A percentile compares a stretch with the other conserved stretches of the same genome.
Conservation (phyloP, 768 basidiomycete genomes). For the Lentinus brumalis region DNA sequence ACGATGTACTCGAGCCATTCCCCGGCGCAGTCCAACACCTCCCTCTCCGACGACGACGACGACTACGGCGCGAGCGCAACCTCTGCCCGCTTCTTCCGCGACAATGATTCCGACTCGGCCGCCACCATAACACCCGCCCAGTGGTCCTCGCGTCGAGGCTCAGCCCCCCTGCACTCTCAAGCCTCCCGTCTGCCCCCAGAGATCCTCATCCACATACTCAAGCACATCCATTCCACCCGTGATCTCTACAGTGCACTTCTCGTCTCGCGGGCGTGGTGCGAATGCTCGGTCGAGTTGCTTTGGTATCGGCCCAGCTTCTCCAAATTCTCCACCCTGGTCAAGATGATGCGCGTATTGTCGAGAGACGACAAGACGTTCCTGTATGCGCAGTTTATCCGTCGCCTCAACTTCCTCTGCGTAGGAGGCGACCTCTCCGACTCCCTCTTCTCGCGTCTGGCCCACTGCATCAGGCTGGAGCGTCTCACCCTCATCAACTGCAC, state of each 20-base stretch:
- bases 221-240: conserved; percentile 70
- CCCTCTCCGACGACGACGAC: conserved; percentile 73
- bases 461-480: conserved; percentile 83
- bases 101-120: conserved; percentile 32
- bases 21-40: conserved; percentile 72
- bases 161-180: conserved; percentile 33
- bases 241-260: conserved; percentile 77
- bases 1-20: conserved; percentile 38
- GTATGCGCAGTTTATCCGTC: conserved; percentile 85
- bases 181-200: conserved; percentile 83
- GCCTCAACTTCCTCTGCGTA: conserved; percentile 85
- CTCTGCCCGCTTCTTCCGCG: conserved; percentile 40
- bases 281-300: conserved; percentile 91
- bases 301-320: conserved; percentile 90
- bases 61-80: conserved; percentile 51
- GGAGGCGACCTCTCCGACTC: conserved; percentile 71
- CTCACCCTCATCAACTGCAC: conserved; percentile 85
- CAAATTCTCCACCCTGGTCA: conserved; percentile 67
- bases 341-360: conserved; percentile 74
- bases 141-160: conserved; percentile 33
- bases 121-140: conserved; percentile 57
- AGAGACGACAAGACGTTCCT: conserved; percentile 74
- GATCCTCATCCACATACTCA: conserved; percentile 90
- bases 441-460: conserved; percentile 67
- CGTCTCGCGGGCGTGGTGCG: conserved; percentile 92